Conservation (phyloP, 495 filamentous ascomycete genomes). For the Aspergillus nanangensis region DNA sequence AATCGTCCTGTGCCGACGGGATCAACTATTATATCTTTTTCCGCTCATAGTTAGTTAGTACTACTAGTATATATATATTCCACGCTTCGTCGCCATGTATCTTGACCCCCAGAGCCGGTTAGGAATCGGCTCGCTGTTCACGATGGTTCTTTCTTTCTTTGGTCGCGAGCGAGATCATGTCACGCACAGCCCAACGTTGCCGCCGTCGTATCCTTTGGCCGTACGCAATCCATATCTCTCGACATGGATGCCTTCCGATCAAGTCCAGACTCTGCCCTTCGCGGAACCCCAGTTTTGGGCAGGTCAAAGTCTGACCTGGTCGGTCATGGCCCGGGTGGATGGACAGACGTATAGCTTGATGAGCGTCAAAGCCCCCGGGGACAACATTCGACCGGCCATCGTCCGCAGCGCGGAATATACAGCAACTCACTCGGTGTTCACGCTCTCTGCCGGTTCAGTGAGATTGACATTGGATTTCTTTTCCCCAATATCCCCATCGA, state of each 20-base stretch:
- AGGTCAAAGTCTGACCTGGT: slow-evolving; percentile 43
- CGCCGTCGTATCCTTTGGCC: slow-evolving; percentile 46
- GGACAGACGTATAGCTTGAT: slow-evolving; percentile 46
- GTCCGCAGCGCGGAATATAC: slow-evolving; percentile 40
- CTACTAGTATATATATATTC: no score
- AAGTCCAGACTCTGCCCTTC: slow-evolving; percentile 31
- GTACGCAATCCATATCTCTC: slow-evolving; percentile 44
- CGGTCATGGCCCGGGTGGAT: slow-evolving; percentile 44
- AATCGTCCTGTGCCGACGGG: no score
- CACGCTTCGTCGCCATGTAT: slow-evolving; percentile 16
- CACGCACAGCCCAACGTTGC: slow-evolving; percentile 24
- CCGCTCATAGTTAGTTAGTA: no score
- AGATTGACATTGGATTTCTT: slow-evolving; percentile 56
- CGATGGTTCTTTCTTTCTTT: slow-evolving; percentile 16
- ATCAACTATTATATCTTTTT: no score
- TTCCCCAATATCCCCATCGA: slow-evolving; percentile 82
- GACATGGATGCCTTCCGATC: slow-evolving; percentile 42
- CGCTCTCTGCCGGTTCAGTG: slow-evolving; percentile 36
- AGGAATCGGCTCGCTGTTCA: slow-evolving; percentile 20
- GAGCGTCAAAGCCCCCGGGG: slow-evolving; percentile 26
- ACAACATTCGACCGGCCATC: slow-evolving; percentile 29
- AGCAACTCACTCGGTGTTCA: slow-evolving; percentile 41
- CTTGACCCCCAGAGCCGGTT: slow-evolving; percentile 15
- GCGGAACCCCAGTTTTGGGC: slow-evolving; percentile 48
- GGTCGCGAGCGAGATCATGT: slow-evolving; percentile 10